Base-by-base conservation (phyloP, 2,329 filamentous ascomycete species). In the Fusarium pseudonygamai region DNA sequence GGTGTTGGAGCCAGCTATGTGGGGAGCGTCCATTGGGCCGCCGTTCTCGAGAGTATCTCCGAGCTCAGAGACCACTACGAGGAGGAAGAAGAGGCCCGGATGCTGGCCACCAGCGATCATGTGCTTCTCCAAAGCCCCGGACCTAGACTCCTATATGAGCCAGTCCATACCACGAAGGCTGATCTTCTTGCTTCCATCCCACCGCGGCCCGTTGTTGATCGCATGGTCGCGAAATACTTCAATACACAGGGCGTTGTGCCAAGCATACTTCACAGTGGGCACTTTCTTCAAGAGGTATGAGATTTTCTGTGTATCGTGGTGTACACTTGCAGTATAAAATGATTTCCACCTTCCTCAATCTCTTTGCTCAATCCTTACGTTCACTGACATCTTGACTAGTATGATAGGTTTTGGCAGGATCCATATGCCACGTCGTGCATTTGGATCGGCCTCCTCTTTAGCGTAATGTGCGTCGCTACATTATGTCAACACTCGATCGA, bases 101-200 rank as follows among this genome's bases (percentile, higher is more conserved):
- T 55, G 7, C 52, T 55, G 3, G 28, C n/a, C 6, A 57, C 18
- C 8, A 57, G 12, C 0, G 39, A 57, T 4, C 28, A 43, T 24
- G 7, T 2, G 0, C 6, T 15, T 16, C 22, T 43, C 12, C 28
- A 45, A 11, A 12, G 16, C 1, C 16, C 8, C 1, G 53, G 53
- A 6, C 53, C 39, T 9, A 45, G 28, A 7, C 18, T 57, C 3
- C 7, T 57, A 26, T 57, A 43, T 24, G 53, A 45, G 9, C 53
- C 28, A 0, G 15, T 56, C n/a, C 39, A 45, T 8, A 26, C 15
- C 4, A 45, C 39, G 6, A 57, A 34, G 34, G 9, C 15, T 15
- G 39, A 57, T 34, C 53, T 57, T 9, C 15, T 57, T 22, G 4
- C 39, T 10, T 32, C n/a, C 5, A 24, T 57, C 3, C 53, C 39